Conservation (phyloP, 192 early-diverging fungal genomes). For the Mortierella antarctica region DNA sequence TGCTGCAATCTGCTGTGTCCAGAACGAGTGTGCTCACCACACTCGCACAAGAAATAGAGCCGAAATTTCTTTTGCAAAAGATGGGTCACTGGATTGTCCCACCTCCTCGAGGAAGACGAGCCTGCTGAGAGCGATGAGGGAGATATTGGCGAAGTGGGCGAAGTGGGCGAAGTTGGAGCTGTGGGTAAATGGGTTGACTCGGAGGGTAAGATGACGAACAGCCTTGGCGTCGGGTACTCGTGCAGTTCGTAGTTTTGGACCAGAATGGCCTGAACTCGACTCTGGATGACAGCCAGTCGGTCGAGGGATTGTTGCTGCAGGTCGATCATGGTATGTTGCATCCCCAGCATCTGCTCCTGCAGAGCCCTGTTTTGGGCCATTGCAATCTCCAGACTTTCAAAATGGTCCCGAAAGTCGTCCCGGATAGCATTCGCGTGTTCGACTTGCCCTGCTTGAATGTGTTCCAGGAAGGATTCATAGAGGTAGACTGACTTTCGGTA, state of each 20-base stretch:
- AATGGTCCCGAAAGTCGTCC: slow-evolving; percentile 17
- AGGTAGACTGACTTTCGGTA: slow-evolving; percentile 11
- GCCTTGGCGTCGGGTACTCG: slow-evolving; percentile 23
- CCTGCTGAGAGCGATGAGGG: too few relatives aligned
- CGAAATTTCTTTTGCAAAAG: slow-evolving; percentile 14
- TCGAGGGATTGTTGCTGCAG: slow-evolving; percentile 17
- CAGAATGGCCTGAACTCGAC: slow-evolving; percentile 12
- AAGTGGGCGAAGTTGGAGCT: too few relatives aligned
- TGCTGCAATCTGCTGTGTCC: slow-evolving; percentile 11
- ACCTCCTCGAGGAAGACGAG: too few relatives aligned
- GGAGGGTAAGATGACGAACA: slow-evolving; percentile 18
- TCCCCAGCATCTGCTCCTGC: slow-evolving; percentile 14
- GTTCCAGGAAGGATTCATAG: slow-evolving; percentile 15
- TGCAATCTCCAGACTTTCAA: neutral
- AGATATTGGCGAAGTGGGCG: neutral
- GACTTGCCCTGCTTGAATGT: slow-evolving; percentile 7
- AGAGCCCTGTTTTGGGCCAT: slow-evolving; percentile 6
- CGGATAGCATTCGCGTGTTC: slow-evolving; percentile 1
- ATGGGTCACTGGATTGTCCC: too few relatives aligned
- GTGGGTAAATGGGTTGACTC: neutral
- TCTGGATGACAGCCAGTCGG: neutral
- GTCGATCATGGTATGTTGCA: slow-evolving; percentile 14
- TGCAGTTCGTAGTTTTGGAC: slow-evolving; percentile 15
- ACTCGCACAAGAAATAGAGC: slow-evolving; percentile 33
- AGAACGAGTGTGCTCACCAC: slow-evolving; percentile 15